These are phyloP conservation scores for Penicillium oxalicum DNA, from an alignment of 2,329 filamentous ascomycete genomes.

Conservation along the genomic window DNA sequence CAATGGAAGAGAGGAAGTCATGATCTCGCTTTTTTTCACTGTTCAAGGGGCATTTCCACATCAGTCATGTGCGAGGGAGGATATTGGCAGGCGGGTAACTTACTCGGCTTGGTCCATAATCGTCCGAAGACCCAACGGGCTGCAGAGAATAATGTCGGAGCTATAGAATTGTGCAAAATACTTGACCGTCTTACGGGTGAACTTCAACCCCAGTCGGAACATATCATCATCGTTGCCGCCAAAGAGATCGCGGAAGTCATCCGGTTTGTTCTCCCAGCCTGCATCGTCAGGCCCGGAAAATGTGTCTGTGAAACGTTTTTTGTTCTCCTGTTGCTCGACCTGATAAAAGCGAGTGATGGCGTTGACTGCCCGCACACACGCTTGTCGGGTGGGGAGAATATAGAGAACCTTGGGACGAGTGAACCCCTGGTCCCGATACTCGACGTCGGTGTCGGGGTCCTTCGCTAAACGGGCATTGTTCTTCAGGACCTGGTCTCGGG, in stretches of 20 bases:
- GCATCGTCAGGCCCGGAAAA: conserved; percentile 66
- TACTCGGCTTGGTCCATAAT: conserved; percentile 75
- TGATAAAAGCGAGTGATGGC: conserved; percentile 68
- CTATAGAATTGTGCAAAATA: conserved; percentile 94
- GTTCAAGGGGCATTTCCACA: not conserved
- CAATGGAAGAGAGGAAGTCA: conserved; percentile 91
- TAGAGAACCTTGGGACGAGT: conserved; percentile 90
- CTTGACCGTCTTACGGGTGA: conserved; percentile 92
- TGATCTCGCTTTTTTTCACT: conserved; percentile 64
- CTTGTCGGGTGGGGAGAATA: conserved; percentile 79
- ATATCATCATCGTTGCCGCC: conserved; percentile 95
- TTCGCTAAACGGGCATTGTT: conserved; percentile 76
- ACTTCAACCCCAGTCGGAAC: conserved; percentile 93
- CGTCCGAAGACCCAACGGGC: conserved; percentile 81
- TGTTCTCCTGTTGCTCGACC: conserved; percentile 90
- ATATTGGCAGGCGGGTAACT: conserved; percentile 22
- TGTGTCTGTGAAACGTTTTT: conserved; percentile 80
- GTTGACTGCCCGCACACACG: conserved; percentile 72
- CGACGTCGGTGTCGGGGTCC: conserved; percentile 60
- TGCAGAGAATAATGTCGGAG: conserved; percentile 89
- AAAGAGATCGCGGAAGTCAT: conserved; percentile 84
- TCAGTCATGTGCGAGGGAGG: not conserved
- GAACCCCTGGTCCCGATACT: conserved; percentile 88
- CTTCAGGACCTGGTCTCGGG: conserved; percentile 83
- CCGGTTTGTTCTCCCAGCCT: conserved; percentile 68